Base-by-base conservation (phyloP, 148 eudicot species). In the Agrostemma githago region DNA sequence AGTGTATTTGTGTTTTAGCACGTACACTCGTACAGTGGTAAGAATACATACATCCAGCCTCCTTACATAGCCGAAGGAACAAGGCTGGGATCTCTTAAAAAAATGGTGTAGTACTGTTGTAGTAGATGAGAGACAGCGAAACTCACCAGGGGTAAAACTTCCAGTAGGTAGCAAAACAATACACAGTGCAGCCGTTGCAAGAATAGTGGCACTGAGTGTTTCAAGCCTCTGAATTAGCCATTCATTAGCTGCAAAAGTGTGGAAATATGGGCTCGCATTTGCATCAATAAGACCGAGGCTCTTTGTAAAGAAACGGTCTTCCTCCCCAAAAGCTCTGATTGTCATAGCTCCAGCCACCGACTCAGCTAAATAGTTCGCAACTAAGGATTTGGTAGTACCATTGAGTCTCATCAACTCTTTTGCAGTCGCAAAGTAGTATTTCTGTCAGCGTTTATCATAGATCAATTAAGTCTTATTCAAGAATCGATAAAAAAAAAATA, bases 191-290 rank as follows among this genome's bases (percentile, higher is more conserved):
- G 98, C 88, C 17, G 94, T 82, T 38, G 93, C 81, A 21, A 94
- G 91, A 84, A 94, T 91, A 59, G 83, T 38, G n/a, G 98, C 98
- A 78, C 89, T 76, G 34, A 94, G 89, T 6, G 73, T 86, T 82
- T 94, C 98, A 16, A 94, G 85, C 80, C 97, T 83, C 80, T 84
- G 92, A 82, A 94, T 89, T 74, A 94, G 72, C 98, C 98, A 94
- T 80, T 91, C 96, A 58, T 80, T 91, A 44, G 98, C 95, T 70
- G 96, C 84, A 80, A 87, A 94, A 78, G 80, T 89, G 81, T 89
- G 88, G 85, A 91, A 91, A 76, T 74, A 89, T 26, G 98, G 91
- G 65, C 90, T 84, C 42, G 93, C 93, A 80, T 91, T 94, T 68
- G 81, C 77, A 79, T 94, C 98, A 73, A 94, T 84, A 16, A 94